Percentiles rank a stretch among this genome's conserved stretches.
Evolutionary conservation across 2,329 filamentous ascomycete species (phyloP).

Genomic region (Cladosporium sp.): DNA sequence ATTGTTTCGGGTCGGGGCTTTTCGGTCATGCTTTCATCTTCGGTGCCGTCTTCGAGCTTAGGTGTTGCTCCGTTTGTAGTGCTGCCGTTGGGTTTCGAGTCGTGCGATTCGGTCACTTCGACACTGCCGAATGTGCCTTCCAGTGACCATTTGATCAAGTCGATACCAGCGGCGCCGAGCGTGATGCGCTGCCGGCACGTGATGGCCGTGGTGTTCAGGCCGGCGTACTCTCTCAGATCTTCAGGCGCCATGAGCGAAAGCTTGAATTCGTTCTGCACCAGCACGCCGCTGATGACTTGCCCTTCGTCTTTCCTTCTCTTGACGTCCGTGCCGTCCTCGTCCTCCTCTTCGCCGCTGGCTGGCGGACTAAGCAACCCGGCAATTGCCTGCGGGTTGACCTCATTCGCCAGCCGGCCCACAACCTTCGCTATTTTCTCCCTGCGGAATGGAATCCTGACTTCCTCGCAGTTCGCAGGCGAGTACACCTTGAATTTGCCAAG

Average conservation of each 20-base stretch:
- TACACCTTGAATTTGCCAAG: constrained; percentile 87
- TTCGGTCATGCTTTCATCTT: constrained; percentile 37
- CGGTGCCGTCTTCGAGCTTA: constrained; percentile 46
- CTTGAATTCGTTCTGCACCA: constrained; percentile 97
- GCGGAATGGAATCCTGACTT: constrained; percentile 89
- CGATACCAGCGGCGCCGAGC: constrained; percentile 79
- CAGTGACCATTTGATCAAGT: constrained; percentile 87
- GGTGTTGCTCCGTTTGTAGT: constrained; percentile 26
- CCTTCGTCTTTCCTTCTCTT: constrained; percentile 22
- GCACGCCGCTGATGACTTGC: constrained; percentile 74
- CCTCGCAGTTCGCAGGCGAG: constrained; percentile 90
- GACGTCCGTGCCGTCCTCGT: constrained; percentile 27
- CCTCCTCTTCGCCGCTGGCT: constrained; percentile 39
- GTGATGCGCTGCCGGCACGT: constrained; percentile 86
- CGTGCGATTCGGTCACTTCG: constrained; percentile 31
- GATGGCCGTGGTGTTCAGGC: constrained; percentile 92
- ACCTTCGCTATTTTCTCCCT: constrained; percentile 94
- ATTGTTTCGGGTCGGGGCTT: constrained; percentile 33
- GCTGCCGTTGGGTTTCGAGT: constrained; percentile 15
- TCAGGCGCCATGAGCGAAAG: constrained; percentile 95
- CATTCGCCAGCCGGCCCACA: constrained; percentile 76
- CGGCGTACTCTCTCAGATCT: constrained; percentile 90
- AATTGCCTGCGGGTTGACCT: constrained; percentile 59
- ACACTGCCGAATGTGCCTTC: constrained; percentile 90
- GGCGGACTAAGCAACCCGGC: constrained; percentile 27